Evolutionary conservation across 306 rosid genomes (phyloP), one percentile per base, ranked within the genome.

Genomic region (Albizia julibrissin): DNA sequence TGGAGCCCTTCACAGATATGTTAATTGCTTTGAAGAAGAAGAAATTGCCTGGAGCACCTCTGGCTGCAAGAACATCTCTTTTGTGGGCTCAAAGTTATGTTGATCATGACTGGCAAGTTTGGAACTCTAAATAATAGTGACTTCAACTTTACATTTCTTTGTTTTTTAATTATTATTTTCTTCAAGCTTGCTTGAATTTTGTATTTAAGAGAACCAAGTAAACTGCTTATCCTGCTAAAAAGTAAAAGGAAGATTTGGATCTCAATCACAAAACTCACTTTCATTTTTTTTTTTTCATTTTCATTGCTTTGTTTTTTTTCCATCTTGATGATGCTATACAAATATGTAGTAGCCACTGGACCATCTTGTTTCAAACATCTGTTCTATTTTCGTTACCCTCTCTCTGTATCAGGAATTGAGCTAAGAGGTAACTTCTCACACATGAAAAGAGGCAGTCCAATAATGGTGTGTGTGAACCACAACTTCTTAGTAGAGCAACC

Each of bases 1-100:
- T 91, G 83, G 91, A 91, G 87, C 94, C 97, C 75, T 91, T 89
- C 89, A 90, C 98, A 18, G 88, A 86, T 77, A 81, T 90, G 89
- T 13, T 90, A 70, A 69, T 90, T 83, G 86, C 89, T 72, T 81
- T 86, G 65, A 90, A 88, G 52, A 82, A 90, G 79, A 86, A 74
- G 77, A 84, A 85, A 61, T 68, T 90, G 52, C 89, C 87, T 16
- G 93, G 91, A 62, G 90, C 91, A 64, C 83, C 91, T 59, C 65
- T 86, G 78, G 97, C 98, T 39, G 91, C 97, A 46, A 89, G 93
- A 79, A 84, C 90, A 22, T 87, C 98, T 12, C 90, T 90, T 19
- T 79, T 93, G 78, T 91, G 94, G 96, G 94, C 91, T 61, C 96
- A 91, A 87, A 86, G 80, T 68, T 22, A 75, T 85, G 88, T 88